Conservation (phyloP, 129 eudicot species). For the Flaveria linearis region DNA sequence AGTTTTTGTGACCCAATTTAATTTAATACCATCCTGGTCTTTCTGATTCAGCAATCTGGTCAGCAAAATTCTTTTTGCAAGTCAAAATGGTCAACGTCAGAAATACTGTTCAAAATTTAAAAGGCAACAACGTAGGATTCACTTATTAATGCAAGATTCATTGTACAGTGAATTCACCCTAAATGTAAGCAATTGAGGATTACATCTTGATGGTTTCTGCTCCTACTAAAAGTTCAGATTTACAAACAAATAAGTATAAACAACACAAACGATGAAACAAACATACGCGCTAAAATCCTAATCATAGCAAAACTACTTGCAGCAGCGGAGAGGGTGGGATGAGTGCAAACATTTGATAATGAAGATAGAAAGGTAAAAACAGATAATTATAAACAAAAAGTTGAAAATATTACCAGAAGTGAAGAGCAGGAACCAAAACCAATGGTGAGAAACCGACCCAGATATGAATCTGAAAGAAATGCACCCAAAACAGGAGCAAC, state of each 20-base stretch:
- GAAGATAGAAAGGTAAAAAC: too few relatives aligned
- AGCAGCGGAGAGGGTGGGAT: too few relatives aligned
- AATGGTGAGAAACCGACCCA: slow-evolving; percentile 78
- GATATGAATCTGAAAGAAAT: slow-evolving; percentile 75
- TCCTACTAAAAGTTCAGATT: slow-evolving; percentile 9
- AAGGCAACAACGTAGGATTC: slow-evolving; percentile 24
- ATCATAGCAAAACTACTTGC: too few relatives aligned
- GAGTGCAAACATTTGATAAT: too few relatives aligned
- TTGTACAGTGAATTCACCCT: not conserved
- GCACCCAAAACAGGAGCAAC: slow-evolving; percentile 81
- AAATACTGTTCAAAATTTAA: slow-evolving; percentile 25
- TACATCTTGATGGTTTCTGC: not conserved
- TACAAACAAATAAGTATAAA: not conserved
- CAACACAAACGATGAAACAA: not conserved
- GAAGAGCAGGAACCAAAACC: slow-evolving; percentile 61
- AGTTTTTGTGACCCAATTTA: slow-evolving; percentile 26
- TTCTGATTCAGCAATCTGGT: slow-evolving; percentile 11
- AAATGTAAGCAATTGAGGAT: slow-evolving; percentile 3
- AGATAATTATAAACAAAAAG: not conserved
- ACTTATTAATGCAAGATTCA: slow-evolving; percentile 29
- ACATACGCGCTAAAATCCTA: too few relatives aligned
- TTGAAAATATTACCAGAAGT: slow-evolving; percentile 40
- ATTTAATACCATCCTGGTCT: slow-evolving; percentile 22
- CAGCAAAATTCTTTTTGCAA: slow-evolving; percentile 36
- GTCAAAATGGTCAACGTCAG: slow-evolving; percentile 31